These are phyloP conservation scores for Solanum dulcamara DNA, from an alignment of 257 asterid species.

Conservation along the genomic window DNA sequence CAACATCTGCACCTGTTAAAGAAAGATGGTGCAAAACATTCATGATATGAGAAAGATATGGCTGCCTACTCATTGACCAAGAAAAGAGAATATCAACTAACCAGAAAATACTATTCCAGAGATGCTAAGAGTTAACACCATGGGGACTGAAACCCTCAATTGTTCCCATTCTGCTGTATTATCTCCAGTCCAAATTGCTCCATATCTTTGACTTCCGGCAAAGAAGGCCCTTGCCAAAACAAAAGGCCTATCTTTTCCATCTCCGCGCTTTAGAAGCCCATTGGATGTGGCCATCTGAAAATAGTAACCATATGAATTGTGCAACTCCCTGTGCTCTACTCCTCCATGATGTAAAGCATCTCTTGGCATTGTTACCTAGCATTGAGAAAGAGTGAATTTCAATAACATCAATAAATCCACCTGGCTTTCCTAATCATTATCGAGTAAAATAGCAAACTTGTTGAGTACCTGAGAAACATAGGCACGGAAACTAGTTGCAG, in stretches of 20 bases:
- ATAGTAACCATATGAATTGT: constrained; percentile 92
- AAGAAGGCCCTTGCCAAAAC: constrained; percentile 91
- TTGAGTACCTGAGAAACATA: not conserved
- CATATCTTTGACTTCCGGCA: constrained; percentile 91
- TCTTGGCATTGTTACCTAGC: constrained; percentile 89
- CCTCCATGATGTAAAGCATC: constrained; percentile 86
- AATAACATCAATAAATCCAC: not conserved
- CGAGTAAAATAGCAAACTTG: not conserved
- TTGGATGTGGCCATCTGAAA: constrained; percentile 94
- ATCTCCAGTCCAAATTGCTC: constrained; percentile 99
- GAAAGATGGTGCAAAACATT: not conserved
- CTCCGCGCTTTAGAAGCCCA: constrained; percentile 78
- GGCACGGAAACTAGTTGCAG: not conserved
- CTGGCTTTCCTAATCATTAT: not conserved
- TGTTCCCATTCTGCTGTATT: constrained; percentile 98
- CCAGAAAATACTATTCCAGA: constrained; percentile 87
- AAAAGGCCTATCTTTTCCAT: constrained; percentile 85
- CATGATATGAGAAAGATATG: constrained; percentile 1
- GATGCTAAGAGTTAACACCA: constrained; percentile 87
- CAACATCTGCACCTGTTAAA: constrained; percentile 83
- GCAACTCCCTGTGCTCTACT: constrained; percentile 87
- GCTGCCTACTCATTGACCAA: not conserved
- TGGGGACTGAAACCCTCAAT: constrained; percentile 80
- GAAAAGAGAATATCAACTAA: constrained; percentile 19
- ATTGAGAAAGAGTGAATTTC: not conserved